Percentiles rank a stretch among this genome's conserved stretches.
Conservation (phyloP, 1,284 basidiomycete genomes). For the Leccinum solheimii region DNA sequence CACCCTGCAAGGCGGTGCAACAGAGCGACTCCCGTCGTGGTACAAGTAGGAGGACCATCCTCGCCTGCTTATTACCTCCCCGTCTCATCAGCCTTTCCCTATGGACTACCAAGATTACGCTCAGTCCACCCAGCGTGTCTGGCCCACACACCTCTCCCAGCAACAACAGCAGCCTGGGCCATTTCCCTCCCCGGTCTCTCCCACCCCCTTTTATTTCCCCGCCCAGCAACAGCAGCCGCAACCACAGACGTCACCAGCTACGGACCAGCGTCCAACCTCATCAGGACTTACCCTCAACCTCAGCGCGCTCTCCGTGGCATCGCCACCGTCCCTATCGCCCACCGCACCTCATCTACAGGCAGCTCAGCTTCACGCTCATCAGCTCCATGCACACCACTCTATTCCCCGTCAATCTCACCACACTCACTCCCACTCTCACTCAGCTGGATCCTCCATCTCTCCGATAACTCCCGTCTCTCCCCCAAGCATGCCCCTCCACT, state of each 20-base stretch:
- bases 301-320: constrained; percentile 60
- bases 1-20: constrained; percentile 16
- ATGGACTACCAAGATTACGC: constrained; percentile 25
- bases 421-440: constrained; percentile 20
- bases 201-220: constrained; percentile 23
- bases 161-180: constrained; percentile 12
- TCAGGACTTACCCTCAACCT: constrained; percentile 61
- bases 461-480: constrained; percentile 35
- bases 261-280: constrained; percentile 18
- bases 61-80: not conserved
- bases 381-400: constrained; percentile 24
- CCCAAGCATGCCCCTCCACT: constrained; percentile 23
- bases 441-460: constrained; percentile 21
- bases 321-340: constrained; percentile 62
- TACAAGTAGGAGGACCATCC: constrained; percentile 16
- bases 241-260: constrained; percentile 8
- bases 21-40: not conserved
- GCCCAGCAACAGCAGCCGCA: constrained; percentile 27
- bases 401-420: constrained; percentile 24
- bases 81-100: not conserved
- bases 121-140: constrained; percentile 12
- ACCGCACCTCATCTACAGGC: constrained; percentile 42
- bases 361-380: constrained; percentile 20
- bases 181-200: constrained; percentile 28
- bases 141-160: constrained; percentile 19